Base-by-base conservation (phyloP, 2,329 filamentous ascomycete genomes). In the Neurospora sp. region DNA sequence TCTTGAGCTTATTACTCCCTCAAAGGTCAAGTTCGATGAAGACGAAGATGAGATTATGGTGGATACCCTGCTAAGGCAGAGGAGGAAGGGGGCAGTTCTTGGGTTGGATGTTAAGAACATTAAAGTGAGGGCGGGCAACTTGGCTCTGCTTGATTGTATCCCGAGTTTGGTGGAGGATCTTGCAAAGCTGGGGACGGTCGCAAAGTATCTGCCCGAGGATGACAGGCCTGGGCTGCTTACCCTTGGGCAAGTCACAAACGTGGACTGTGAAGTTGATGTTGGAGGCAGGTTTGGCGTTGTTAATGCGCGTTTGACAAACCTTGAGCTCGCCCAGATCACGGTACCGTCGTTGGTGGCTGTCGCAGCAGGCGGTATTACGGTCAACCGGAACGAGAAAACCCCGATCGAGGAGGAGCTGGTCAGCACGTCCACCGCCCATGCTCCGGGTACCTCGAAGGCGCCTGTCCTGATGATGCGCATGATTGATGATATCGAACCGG, bases 131-230 rank as follows among this genome's bases (percentile, higher is more conserved):
- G 81, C 96, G 17, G 83, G 84, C 8, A 88, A 89, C 71, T 80
- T 92, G 46, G 82, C 87, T 11, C 88, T 91, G 73, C 81, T 97
- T 17, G 83, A 87, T 10, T 86, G 87, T 57, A 83, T 99, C 15
- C 87, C 90, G 8, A 85, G 86, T 11, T 85, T 99, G 8, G 90
- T 87, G 0, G 89, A 92, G 73, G 96, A 99, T 76, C 79, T 98
- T 67, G 86, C 90, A 6, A 92, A 91, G 74, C 83, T 99, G 5
- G 92, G 93, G 0, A 94, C 89, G 0, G 93, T 99, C 36, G 88
- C 95, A 6, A 98, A 97, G 77, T 98, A 98, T 78, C 84, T 99
- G 2, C 95, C 96, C 0, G 95, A 99, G 75, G 96, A 99, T 79
- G 95, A 99, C 75, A 88, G 94, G 1, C 96, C 96, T 2, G 96